phyloP scores from a whole-genome alignment of 1,139 yeast genomes.

The Pichia sp. region DNA sequence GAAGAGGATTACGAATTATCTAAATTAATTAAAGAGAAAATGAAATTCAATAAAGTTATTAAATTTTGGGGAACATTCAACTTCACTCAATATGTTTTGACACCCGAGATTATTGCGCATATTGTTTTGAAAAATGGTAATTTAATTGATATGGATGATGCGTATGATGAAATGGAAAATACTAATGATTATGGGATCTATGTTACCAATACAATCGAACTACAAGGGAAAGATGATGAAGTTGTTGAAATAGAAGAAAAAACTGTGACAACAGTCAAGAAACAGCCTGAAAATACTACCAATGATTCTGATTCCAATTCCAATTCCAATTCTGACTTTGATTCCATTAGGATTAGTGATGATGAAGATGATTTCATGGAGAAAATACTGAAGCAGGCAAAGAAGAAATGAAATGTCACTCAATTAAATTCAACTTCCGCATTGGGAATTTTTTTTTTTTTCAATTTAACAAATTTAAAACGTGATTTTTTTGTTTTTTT shows the following conservation, averaged over 20 bases:
- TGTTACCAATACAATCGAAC: constrained; percentile 6
- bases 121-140: constrained; percentile 44
- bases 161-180: constrained; percentile 39
- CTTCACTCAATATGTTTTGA: constrained; percentile 52
- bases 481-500: background rate
- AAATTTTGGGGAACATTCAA: constrained; percentile 56
- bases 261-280: too few species aligned
- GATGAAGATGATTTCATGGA: constrained; percentile 1
- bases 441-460: background rate
- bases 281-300: background rate
- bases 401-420: background rate
- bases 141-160: constrained; percentile 33
- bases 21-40: constrained; percentile 31
- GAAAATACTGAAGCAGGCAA: background rate
- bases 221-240: background rate
- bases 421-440: background rate
- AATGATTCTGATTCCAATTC: background rate
- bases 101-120: constrained; percentile 55
- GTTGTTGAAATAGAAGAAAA: background rate
- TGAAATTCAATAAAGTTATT: constrained; percentile 36
- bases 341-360: background rate
- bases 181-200: constrained; percentile 51
- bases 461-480: background rate
- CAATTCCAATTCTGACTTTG: background rate
- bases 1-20: constrained; percentile 33